A percentile compares a stretch with the other conserved stretches of the same genome.
phyloP scores from a whole-genome alignment of 495 filamentous ascomycete genomes.

The Schizothecium vesticola region DNA sequence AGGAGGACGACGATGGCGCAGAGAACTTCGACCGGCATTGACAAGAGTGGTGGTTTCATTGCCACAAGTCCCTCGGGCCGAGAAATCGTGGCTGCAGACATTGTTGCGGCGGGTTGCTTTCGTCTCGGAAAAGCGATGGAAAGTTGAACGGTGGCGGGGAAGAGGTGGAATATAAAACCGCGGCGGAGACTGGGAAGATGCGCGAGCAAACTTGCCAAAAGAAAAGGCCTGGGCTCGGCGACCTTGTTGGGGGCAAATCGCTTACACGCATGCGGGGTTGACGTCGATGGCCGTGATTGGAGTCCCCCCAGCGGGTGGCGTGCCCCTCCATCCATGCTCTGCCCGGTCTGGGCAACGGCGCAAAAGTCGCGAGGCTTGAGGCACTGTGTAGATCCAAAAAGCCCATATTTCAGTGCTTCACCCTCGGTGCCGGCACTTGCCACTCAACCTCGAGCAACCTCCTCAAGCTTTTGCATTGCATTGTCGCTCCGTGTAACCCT shows the following conservation, averaged over 20 bases:
- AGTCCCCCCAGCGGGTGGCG: background rate
- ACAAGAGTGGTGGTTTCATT: too few species aligned
- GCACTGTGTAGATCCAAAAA: background rate
- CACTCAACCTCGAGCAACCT: background rate
- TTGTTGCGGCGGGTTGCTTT: too few species aligned
- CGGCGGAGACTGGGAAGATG: too few species aligned
- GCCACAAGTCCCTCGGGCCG: too few species aligned
- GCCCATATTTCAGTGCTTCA: background rate
- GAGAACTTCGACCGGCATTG: slow-evolving; percentile 14
- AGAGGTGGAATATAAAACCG: too few species aligned
- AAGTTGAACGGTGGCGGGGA: too few species aligned
- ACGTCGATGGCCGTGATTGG: background rate
- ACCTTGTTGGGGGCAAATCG: background rate
- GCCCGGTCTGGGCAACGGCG: background rate
- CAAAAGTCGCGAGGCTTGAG: slow-evolving; percentile 8
- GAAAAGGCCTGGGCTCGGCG: too few species aligned
- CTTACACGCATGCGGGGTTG: slow-evolving; percentile 1
- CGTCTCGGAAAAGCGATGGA: too few species aligned
- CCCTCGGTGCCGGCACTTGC: background rate
- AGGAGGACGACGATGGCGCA: background rate
- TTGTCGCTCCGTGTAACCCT: background rate
- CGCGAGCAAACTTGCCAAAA: too few species aligned
- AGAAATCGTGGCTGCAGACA: too few species aligned
- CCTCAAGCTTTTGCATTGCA: background rate
- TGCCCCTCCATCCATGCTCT: background rate